phyloP scores from a whole-genome alignment of 495 filamentous ascomycete genomes.

The Podospora pseudoanserina region DNA sequence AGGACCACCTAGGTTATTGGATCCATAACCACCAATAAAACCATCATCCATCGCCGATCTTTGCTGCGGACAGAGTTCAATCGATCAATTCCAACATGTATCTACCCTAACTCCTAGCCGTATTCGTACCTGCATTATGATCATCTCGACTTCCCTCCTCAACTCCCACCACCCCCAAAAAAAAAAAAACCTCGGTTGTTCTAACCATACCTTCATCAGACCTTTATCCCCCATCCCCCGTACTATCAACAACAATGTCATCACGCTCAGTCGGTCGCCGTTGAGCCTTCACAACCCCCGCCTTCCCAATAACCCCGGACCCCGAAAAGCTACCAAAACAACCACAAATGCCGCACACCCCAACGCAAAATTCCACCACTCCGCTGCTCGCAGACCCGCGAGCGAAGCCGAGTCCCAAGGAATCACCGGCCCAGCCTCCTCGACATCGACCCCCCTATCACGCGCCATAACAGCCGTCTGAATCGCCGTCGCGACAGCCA shows the following conservation, averaged over 20 bases:
- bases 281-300: constrained; percentile 9
- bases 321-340: constrained; percentile 41
- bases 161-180: neutral
- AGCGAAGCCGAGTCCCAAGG: constrained; percentile 44
- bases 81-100: neutral
- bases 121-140: neutral
- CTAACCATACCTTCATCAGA: neutral
- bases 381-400: constrained; percentile 48
- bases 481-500: constrained; percentile 56
- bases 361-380: constrained; percentile 52
- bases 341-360: constrained; percentile 35
- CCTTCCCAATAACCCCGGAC: constrained; percentile 44
- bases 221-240: neutral
- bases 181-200: neutral
- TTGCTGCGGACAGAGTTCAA: neutral
- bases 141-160: neutral
- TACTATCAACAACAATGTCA: neutral
- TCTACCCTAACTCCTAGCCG: neutral
- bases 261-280: neutral
- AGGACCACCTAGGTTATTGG: neutral
- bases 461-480: constrained; percentile 53
- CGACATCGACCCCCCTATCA: constrained; percentile 37
- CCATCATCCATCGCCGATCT: neutral
- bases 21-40: neutral
- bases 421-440: constrained; percentile 34